Conservation (phyloP, 305 asterid species). For the Fraxinus ornus region DNA sequence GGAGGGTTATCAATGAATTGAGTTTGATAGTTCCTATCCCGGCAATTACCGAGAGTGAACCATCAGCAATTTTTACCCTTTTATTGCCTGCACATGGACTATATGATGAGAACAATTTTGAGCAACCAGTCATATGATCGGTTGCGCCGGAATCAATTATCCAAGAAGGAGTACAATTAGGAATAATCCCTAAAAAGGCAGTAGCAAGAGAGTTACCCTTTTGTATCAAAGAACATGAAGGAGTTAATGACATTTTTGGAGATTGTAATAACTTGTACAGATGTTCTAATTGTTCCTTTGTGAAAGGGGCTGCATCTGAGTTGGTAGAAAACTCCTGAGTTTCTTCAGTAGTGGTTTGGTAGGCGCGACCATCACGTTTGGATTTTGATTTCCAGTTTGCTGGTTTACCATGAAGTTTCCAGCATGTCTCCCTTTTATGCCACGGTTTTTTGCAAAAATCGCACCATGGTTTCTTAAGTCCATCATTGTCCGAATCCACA, state of each 20-base stretch:
- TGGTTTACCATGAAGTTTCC: no score
- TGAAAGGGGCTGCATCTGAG: no score
- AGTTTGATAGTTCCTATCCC: background rate
- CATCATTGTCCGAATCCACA: no score
- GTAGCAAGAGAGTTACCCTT: background rate
- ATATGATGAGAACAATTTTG: background rate
- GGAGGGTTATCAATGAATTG: background rate
- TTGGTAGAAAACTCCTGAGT: no score
- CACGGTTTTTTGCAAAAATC: no score
- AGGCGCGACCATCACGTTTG: no score
- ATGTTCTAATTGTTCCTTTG: no score
- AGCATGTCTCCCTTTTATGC: no score
- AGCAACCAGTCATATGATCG: background rate
- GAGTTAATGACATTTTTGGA: background rate
- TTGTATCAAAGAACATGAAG: background rate
- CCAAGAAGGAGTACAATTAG: background rate
- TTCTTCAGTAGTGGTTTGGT: no score
- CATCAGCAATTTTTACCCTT: background rate
- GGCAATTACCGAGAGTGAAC: background rate
- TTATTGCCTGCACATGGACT: background rate
- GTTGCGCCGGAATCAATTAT: background rate
- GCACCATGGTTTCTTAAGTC: no score
- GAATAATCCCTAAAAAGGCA: background rate
- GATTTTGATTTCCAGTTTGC: no score
- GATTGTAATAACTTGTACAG: no score